Conservation (phyloP, 768 basidiomycete species). For the Pleurotus cornucopiae region DNA sequence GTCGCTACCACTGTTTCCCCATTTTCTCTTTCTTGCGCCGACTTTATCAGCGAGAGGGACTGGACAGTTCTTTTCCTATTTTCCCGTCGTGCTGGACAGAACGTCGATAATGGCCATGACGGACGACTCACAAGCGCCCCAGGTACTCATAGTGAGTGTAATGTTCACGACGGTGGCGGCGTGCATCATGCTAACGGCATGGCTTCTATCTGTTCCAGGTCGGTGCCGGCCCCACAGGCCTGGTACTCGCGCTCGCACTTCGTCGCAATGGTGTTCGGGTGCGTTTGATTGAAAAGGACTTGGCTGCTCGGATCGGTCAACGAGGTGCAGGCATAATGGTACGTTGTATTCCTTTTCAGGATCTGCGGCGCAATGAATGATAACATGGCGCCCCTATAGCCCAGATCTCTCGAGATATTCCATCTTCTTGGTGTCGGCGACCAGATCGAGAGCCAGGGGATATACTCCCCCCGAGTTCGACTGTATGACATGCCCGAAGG, state of each 20-base stretch:
- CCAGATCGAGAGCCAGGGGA: constrained; percentile 14
- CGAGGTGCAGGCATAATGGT: constrained; percentile 21
- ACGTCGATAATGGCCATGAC: neutral
- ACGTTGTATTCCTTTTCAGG: neutral
- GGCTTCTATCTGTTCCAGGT: constrained; percentile 23
- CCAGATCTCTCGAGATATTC: constrained; percentile 24
- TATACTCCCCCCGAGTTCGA: constrained; percentile 14
- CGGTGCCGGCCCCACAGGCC: constrained; percentile 43
- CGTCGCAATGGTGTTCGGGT: constrained; percentile 42
- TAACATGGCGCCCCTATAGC: constrained; percentile 11
- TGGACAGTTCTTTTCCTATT: neutral
- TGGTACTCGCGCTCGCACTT: constrained; percentile 37
- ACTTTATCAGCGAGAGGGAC: neutral
- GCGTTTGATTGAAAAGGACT: constrained; percentile 47
- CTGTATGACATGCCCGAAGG: constrained; percentile 17
- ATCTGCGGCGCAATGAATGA: neutral
- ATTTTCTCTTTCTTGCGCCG: neutral
- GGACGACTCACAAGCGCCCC: neutral
- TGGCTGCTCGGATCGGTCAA: constrained; percentile 17
- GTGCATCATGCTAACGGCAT: neutral
- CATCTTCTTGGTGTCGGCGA: constrained; percentile 20
- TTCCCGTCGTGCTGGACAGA: neutral
- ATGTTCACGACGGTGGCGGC: neutral
- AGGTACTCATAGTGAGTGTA: constrained; percentile 6
- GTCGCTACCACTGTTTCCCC: neutral